A percentile compares a stretch with the other conserved stretches of the same genome.
phyloP scores from a whole-genome alignment of 176 grass and related monocot genomes.

The Bolboschoenus planiculmis region DNA sequence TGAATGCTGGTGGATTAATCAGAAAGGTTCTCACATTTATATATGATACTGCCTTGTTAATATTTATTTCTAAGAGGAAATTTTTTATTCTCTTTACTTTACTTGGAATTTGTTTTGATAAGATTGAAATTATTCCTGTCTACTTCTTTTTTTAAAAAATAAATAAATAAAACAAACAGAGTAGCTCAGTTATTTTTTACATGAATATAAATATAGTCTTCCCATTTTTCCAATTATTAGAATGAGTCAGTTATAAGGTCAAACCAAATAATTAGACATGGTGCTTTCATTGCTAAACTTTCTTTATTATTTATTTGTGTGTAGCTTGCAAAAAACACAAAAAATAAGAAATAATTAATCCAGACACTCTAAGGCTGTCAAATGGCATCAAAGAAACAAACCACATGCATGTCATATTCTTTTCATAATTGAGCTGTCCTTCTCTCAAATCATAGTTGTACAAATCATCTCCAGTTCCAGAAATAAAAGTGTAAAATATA shows the following conservation, averaged over 20 bases:
- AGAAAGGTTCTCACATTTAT: background rate
- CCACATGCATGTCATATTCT: slow-evolving; percentile 5
- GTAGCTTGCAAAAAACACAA: slow-evolving; percentile 1
- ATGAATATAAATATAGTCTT: background rate
- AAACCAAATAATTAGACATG: background rate
- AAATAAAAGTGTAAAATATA: background rate
- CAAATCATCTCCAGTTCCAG: background rate
- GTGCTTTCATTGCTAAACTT: background rate
- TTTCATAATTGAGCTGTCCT: slow-evolving; percentile 4
- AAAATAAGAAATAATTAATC: background rate
- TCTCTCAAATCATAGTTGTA: background rate
- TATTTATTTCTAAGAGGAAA: background rate
- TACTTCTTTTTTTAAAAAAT: background rate
- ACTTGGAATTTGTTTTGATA: background rate
- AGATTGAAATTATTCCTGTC: background rate
- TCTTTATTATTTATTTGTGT: background rate
- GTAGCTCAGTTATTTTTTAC: background rate
- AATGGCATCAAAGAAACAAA: background rate
- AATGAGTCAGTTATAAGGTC: background rate
- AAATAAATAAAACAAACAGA: background rate
- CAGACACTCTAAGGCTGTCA: background rate
- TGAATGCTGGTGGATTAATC: background rate
- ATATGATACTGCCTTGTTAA: background rate
- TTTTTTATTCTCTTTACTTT: background rate
- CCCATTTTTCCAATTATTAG: background rate